A percentile compares a stretch with the other conserved stretches of the same genome.
These are phyloP conservation scores for Penicillium sp. DNA, from an alignment of 2,329 filamentous ascomycete genomes.

Conservation along the genomic window DNA sequence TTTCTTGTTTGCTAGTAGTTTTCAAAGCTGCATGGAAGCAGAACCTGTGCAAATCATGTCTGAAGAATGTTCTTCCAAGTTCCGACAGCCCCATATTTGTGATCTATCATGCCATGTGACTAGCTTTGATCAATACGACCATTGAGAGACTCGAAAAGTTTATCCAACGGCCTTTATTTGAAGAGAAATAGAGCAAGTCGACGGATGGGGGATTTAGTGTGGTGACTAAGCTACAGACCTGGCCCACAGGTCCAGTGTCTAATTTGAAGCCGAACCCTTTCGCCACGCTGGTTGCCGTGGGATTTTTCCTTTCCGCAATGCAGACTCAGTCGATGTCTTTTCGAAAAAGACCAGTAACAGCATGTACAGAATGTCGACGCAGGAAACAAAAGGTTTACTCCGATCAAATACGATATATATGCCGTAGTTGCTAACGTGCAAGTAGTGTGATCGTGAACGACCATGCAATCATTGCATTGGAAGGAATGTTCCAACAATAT, in stretches of 20 bases:
- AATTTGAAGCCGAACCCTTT: too few relatives aligned
- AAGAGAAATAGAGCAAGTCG: neutral
- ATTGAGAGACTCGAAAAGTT: neutral
- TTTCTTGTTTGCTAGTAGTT: neutral
- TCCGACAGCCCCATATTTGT: neutral
- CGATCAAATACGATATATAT: too few relatives aligned
- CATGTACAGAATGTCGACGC: too few relatives aligned
- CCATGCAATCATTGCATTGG: neutral
- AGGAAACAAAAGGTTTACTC: too few relatives aligned
- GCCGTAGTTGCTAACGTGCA: neutral
- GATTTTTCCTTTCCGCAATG: too few relatives aligned
- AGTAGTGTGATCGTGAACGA: neutral
- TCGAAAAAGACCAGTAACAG: too few relatives aligned
- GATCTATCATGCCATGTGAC: neutral
- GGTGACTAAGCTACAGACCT: too few relatives aligned
- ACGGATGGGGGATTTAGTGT: too few relatives aligned
- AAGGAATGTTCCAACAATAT: neutral
- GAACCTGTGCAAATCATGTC: too few relatives aligned
- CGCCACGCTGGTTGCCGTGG: too few relatives aligned
- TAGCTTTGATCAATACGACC: neutral
- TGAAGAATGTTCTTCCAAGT: neutral
- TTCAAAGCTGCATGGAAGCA: neutral
- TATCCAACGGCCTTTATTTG: neutral
- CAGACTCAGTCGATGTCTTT: too few relatives aligned
- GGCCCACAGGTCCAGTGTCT: too few relatives aligned